Conservation (phyloP, 768 basidiomycete species). For the Pulveroboletus ravenelii region DNA sequence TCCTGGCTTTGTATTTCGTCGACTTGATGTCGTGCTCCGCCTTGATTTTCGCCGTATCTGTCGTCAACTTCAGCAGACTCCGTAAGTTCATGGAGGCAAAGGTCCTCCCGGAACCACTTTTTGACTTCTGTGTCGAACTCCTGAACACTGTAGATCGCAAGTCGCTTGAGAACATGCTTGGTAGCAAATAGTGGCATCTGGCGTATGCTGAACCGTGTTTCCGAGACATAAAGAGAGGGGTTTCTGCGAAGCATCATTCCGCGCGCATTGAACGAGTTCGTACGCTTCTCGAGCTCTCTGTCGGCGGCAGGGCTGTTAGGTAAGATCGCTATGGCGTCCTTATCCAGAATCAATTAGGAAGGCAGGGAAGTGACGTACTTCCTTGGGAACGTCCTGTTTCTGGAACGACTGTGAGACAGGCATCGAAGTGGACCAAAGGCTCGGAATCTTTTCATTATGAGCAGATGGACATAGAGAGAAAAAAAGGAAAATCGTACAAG, state of each 20-base stretch:
- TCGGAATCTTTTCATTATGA: conserved; percentile 54
- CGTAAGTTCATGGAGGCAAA: conserved; percentile 69
- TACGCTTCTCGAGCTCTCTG: conserved; percentile 88
- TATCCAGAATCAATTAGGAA: neutral
- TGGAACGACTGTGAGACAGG: conserved; percentile 81
- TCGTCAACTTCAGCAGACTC: conserved; percentile 36
- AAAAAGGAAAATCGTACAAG: conserved; percentile 50
- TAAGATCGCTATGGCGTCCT: conserved; percentile 66
- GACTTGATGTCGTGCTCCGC: conserved; percentile 18
- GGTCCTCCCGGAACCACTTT: conserved; percentile 48
- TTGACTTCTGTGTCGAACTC: conserved; percentile 79
- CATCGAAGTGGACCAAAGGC: conserved; percentile 85
- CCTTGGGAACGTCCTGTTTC: conserved; percentile 85
- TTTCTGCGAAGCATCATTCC: conserved; percentile 81
- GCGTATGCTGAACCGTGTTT: conserved; percentile 89
- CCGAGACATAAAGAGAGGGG: conserved; percentile 91
- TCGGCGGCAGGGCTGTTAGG: conserved; percentile 81
- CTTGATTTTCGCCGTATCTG: conserved; percentile 26
- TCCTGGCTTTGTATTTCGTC: conserved; percentile 21
- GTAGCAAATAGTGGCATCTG: conserved; percentile 89
- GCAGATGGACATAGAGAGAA: neutral
- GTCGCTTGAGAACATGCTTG: conserved; percentile 83
- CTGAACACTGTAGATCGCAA: conserved; percentile 76
- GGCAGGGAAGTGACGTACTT: conserved; percentile 42
- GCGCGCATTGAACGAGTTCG: conserved; percentile 81